phyloP scores from a whole-genome alignment of 176 grass and related monocot genomes.

The Typha latifolia region DNA sequence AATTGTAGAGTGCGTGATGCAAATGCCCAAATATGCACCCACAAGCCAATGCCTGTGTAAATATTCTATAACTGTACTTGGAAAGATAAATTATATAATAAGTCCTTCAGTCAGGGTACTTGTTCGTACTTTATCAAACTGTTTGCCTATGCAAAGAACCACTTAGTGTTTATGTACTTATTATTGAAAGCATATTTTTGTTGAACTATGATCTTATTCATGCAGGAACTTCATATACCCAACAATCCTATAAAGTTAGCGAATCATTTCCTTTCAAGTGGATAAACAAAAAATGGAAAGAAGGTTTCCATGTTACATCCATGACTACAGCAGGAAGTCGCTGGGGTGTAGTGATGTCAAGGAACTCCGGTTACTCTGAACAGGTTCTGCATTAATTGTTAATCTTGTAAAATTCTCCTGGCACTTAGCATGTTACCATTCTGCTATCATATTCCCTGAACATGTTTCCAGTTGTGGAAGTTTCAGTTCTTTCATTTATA shows the following conservation, averaged over 20 bases:
- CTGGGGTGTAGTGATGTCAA: slow-evolving; percentile 84
- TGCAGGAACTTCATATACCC: slow-evolving; percentile 61
- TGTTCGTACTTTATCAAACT: not conserved
- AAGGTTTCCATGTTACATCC: slow-evolving; percentile 86
- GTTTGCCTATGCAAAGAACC: not conserved
- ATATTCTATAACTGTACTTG: too few species aligned
- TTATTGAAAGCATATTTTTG: not conserved
- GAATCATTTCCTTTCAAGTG: slow-evolving; percentile 90
- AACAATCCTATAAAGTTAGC: slow-evolving; percentile 88
- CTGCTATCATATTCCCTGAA: not conserved
- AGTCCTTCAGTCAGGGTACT: not conserved
- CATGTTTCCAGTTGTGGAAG: not conserved
- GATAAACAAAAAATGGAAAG: slow-evolving; percentile 95
- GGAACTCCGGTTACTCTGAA: slow-evolving; percentile 50
- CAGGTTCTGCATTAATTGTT: slow-evolving; percentile 29
- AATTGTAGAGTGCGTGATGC: too few species aligned
- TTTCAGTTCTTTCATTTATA: not conserved
- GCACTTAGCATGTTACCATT: not conserved
- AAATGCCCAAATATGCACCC: too few species aligned
- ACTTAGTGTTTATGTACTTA: not conserved
- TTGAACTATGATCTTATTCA: slow-evolving; percentile 10
- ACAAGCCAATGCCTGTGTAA: too few species aligned
- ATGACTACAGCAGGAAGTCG: slow-evolving; percentile 62
- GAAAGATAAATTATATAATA: too few species aligned
- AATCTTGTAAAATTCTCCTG: not conserved